Base-by-base conservation (phyloP, 352 stramenopile species). In the Phytophthora foliorum region DNA sequence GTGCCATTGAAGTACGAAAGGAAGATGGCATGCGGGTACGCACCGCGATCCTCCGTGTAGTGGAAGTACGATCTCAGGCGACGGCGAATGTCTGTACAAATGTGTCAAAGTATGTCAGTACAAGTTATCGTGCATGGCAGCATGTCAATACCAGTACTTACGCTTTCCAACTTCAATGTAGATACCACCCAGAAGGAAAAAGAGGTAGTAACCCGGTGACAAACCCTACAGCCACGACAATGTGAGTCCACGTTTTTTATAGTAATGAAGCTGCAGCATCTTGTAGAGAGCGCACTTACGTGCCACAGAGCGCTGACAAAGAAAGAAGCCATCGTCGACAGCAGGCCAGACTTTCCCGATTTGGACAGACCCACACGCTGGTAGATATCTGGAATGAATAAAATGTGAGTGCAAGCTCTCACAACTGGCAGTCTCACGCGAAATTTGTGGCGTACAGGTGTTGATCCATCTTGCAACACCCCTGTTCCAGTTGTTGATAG, bases 401-500 rank as follows among this genome's bases (percentile, higher is more conserved):
- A 5, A 24, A 21, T 31, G 22, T 64, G 2, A 75, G 29, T 52
- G 2, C 16, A 17, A 51, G 17, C 4, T 62, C 22, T 42, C 2
- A 32, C 22, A 9, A 50, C 45, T 11, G 17, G 3, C 34, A 39
- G 4, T 14, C 3, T n/a, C 10, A 17, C 29, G 17, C 7, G 24
- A 50, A 57, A 29, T 31, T 6, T 16, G 17, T 25, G 21, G 67
- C 80, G 42, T 78, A 92, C 86, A 96, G 19, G 89, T 94, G 69
- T 96, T 94, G 63, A 92, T 90, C 89, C 89, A 96, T 29, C 77
- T 78, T 16, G 89, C 89, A 52, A 96, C 89, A 16, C 88, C 88
- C 46, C 90, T 96, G 74, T 96, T 96, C 89, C 89, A 96, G 74
- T 92, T 93, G 77, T 96, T 96, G 63, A 94, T 94, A 22, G 84